These are phyloP conservation scores for Ogataea hybrid DNA, from an alignment of 1,139 yeast genomes.

Conservation along the genomic window DNA sequence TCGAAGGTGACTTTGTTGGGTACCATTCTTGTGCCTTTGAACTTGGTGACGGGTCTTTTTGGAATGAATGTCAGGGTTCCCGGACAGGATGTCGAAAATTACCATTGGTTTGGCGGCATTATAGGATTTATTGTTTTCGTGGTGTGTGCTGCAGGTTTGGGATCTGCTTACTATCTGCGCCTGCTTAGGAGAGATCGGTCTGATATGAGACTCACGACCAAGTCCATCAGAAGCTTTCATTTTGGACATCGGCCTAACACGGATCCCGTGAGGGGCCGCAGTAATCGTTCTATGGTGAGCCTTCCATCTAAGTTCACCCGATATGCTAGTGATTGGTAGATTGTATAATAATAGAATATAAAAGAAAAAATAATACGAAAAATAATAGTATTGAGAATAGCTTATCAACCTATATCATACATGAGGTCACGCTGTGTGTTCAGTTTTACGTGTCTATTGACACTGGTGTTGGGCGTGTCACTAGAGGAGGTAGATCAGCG, in stretches of 20 bases:
- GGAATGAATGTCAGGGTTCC: constrained; percentile 97
- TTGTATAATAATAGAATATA: constrained; percentile 1
- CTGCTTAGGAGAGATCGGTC: constrained; percentile 24
- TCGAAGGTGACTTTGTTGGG: constrained; percentile 89
- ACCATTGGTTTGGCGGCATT: constrained; percentile 69
- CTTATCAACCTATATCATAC: too few relatives aligned
- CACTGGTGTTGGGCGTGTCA: not conserved
- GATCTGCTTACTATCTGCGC: constrained; percentile 41
- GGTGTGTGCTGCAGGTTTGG: constrained; percentile 33
- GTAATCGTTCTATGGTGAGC: constrained; percentile 27
- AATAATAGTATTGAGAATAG: too few relatives aligned
- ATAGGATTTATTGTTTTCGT: constrained; percentile 49
- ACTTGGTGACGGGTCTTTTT: constrained; percentile 85
- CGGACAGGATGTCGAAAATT: constrained; percentile 46
- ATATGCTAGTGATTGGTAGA: constrained; percentile 31
- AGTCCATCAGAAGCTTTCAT: constrained; percentile 46
- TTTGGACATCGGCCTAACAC: constrained; percentile 35
- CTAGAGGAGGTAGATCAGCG: constrained; percentile 12
- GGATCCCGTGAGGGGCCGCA: constrained; percentile 20
- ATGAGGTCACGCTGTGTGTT: constrained; percentile 3
- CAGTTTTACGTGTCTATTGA: not conserved
- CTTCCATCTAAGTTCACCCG: constrained; percentile 31
- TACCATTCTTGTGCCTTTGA: constrained; percentile 87
- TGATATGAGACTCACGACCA: constrained; percentile 17
- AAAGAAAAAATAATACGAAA: constrained; percentile 4